Base-by-base conservation (phyloP, 805 yeast genomes). In the Monosporozyma servazzii region DNA sequence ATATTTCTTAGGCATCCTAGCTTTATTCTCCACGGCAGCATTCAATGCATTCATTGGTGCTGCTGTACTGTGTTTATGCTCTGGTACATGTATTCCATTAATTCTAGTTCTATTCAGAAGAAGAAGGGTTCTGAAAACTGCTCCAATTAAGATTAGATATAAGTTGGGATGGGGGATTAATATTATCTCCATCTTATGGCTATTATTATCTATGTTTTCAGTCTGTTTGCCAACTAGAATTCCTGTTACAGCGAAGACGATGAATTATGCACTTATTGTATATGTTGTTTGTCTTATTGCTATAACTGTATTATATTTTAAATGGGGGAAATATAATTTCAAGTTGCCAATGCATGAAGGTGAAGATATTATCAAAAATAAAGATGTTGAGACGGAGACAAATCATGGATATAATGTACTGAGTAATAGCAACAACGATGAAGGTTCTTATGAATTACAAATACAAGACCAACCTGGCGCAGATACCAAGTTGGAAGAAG, bases 31-130 rank as follows among this genome's bases (percentile, higher is more conserved):
- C 0, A 71, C 81, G 5, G 78, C 89, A 7, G 89, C 93, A 0
- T 84, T 87, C 66, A 84, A 84, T 65, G 89, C 95, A 3, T 86
- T 87, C 65, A 80, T 86, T 70, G 93, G 95, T 0, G 82, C 90
- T 17, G 82, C 91, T 9, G 93, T 88, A 2, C 75, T 86, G 20
- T 77, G 88, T 2, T 70, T 87, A 53, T 82, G 88, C 48, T 72
- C 85, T 30, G 88, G 93, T 2, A 84, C 88, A 54, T 81, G 88
- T 3, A 79, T 87, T 15, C 95, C 95, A 2, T 81, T 86, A 25
- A 57, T 82, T 0, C 73, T 82, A n/a, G 76, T 81, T 3, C 61
- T 86, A 61, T 61, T 84, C 23, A 77, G 82, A 53, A 79, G 78
- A 50, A 68, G 93, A 51, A 67, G 71, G 47, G 81, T 82, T 53